phyloP scores from a whole-genome alignment of 2,329 filamentous ascomycete species.

The Xylariaceae sp. region DNA sequence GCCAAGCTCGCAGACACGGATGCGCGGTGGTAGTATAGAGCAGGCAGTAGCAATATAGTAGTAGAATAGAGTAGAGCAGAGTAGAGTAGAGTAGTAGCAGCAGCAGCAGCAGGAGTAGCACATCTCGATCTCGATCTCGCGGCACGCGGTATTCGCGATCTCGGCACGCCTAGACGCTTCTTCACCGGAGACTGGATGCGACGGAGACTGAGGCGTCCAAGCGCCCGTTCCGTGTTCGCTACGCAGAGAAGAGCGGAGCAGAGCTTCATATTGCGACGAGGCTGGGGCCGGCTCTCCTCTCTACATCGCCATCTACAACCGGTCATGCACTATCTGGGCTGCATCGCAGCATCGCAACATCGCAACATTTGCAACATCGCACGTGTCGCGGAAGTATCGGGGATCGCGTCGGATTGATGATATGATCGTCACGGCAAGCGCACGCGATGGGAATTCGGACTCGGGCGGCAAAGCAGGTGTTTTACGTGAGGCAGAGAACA shows the following conservation, averaged over 20 bases:
- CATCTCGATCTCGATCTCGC: too few relatives aligned
- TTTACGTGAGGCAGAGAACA: slow-evolving; percentile 26
- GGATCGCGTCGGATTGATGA: slow-evolving; percentile 14
- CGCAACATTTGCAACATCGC: slow-evolving; percentile 1
- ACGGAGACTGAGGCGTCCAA: not conserved
- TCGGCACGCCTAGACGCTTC: not conserved
- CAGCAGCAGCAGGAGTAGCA: too few relatives aligned
- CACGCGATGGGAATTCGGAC: slow-evolving; percentile 24
- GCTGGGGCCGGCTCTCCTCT: slow-evolving; percentile 11
- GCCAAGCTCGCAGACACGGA: slow-evolving; percentile 25
- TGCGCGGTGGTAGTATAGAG: slow-evolving; percentile 12
- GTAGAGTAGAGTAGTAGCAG: too few relatives aligned
- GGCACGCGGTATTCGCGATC: too few relatives aligned
- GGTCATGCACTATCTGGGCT: not conserved
- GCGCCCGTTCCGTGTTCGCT: not conserved
- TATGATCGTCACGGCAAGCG: slow-evolving; percentile 13
- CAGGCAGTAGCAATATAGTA: not conserved
- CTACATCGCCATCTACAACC: slow-evolving; percentile 4
- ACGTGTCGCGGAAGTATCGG: slow-evolving; percentile 13
- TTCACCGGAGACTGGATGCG: not conserved
- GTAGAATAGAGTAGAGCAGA: not conserved
- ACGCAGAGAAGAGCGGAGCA: not conserved
- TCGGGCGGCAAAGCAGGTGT: slow-evolving; percentile 28
- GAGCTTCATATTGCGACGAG: slow-evolving; percentile 13
- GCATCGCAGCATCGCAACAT: too few relatives aligned